Evolutionary conservation across 495 filamentous ascomycete genomes (phyloP), one percentile per base, ranked within the genome.

Genomic region (Coniosporium apollinis): DNA sequence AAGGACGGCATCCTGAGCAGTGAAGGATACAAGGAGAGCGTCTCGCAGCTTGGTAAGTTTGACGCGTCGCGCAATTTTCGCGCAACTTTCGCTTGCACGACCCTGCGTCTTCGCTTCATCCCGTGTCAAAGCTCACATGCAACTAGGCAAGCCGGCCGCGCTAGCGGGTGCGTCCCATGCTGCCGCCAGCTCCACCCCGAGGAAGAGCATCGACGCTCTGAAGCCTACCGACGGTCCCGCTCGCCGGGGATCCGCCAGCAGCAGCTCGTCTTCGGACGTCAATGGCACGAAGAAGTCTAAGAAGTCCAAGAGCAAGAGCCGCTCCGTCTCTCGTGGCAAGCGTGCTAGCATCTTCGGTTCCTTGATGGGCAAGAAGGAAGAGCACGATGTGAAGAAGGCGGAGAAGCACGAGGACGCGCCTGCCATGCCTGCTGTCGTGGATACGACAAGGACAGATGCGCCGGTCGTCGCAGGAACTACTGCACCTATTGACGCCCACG

Each of bases 321-420:
- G 81, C 46, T 91, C 83, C 37, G 79, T 81, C 39, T 91, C 81
- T 51, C 78, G 56, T 28, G 56, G 79, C 55, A 93, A 93, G 76
- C 77, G 83, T 40, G 50, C 61, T 28, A 85, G 81, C 50, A 74
- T 92, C 61, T 91, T 96, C 57, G 80, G 76, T 43, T 60, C 54
- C 38, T 62, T 85, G 30, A 63, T 81, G 2, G 69, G 72, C 49
- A 85, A 83, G 72, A 64, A 65, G 38, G 59, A 60, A 11, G 67
- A 62, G 39, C 53, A 60, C 47, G 51, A 56, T 34, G 56, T 59
- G 41, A 62, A 55, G 39, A 56, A 59, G 46, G 46, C 65, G 49
- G 59, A 58, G 39, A 56, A 54, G 24, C 65, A 59, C 38, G 46
- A 52, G 32, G 41, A 38, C 3, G 40, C 33, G 22, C 31, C 34